phyloP scores from a whole-genome alignment of 139 green algal species.

The Chlamydomonas sp. region DNA sequence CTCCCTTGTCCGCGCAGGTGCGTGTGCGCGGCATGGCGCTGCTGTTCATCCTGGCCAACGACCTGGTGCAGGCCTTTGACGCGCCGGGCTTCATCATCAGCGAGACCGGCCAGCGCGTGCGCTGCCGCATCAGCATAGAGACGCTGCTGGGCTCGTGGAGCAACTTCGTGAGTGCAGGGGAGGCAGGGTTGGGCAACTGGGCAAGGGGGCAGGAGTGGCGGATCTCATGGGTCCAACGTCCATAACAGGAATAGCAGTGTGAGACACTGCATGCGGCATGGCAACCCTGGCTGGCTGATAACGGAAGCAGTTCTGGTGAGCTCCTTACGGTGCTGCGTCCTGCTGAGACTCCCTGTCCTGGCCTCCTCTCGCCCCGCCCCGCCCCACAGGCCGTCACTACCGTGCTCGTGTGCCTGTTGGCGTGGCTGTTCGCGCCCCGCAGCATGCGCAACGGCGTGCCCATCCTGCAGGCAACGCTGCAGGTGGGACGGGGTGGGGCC shows the following conservation, averaged over 20 bases:
- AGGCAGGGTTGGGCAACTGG: background rate
- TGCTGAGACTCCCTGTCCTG: background rate
- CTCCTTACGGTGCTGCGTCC: no score
- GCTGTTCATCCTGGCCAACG: constrained; percentile 5
- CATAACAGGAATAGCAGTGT: no score
- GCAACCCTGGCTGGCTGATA: no score
- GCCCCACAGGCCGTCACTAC: background rate
- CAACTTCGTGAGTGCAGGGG: background rate
- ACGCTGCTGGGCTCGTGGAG: constrained; percentile 7
- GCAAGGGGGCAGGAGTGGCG: background rate
- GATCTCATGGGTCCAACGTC: background rate
- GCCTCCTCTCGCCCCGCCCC: background rate
- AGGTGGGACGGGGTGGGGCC: background rate
- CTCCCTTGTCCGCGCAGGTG: background rate
- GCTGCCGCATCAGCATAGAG: constrained; percentile 14
- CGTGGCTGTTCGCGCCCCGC: constrained; percentile 14
- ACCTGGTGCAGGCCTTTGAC: constrained; percentile 2
- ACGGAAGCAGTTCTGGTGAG: no score
- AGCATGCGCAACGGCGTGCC: background rate
- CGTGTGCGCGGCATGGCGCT: background rate
- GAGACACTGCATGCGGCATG: no score
- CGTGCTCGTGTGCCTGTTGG: background rate
- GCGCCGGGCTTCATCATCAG: no score
- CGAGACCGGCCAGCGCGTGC: no score
- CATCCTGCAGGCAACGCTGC: constrained; percentile 21